phyloP scores from a whole-genome alignment of 352 stramenopile genomes.

The Globisporangium viniferum region DNA sequence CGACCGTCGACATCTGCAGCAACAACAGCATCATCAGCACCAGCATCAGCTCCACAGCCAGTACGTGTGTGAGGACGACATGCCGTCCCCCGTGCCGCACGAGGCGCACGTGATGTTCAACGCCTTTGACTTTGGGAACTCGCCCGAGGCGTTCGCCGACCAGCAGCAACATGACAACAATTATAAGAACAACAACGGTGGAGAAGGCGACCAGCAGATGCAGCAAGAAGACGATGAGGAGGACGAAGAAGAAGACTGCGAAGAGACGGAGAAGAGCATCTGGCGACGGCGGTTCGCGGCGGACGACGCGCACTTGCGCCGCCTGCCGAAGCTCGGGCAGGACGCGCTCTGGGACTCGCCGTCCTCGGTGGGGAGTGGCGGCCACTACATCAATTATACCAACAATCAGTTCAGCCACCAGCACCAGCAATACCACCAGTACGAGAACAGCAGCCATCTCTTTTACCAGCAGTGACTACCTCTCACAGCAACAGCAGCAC shows the following conservation, averaged over 20 bases:
- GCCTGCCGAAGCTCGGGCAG: conserved; percentile 34
- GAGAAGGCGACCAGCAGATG: conserved; percentile 2
- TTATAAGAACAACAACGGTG: not conserved
- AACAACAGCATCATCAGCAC: conserved; percentile 9
- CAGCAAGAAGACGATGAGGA: conserved; percentile 3
- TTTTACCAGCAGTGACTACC: not conserved
- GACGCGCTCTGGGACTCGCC: conserved; percentile 37
- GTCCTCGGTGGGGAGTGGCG: not conserved
- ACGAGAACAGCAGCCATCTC: not conserved
- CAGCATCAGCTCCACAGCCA: conserved; percentile 19
- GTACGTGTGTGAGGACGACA: conserved; percentile 16
- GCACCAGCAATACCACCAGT: conserved; percentile 29
- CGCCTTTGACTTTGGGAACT: conserved; percentile 44
- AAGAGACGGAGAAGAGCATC: conserved; percentile 22
- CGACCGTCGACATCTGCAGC: not conserved
- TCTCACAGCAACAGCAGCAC: not conserved
- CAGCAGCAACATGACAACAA: conserved; percentile 12
- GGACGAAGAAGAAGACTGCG: not conserved
- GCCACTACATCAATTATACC: conserved; percentile 9
- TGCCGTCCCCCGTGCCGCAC: conserved; percentile 21
- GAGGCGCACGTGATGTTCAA: conserved; percentile 25
- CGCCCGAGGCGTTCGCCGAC: conserved; percentile 35
- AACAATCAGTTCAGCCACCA: conserved; percentile 28
- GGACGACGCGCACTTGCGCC: conserved; percentile 5
- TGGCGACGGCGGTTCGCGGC: conserved; percentile 35